phyloP scores from a whole-genome alignment of 805 yeast genomes.

The Priceomyces castillae region DNA sequence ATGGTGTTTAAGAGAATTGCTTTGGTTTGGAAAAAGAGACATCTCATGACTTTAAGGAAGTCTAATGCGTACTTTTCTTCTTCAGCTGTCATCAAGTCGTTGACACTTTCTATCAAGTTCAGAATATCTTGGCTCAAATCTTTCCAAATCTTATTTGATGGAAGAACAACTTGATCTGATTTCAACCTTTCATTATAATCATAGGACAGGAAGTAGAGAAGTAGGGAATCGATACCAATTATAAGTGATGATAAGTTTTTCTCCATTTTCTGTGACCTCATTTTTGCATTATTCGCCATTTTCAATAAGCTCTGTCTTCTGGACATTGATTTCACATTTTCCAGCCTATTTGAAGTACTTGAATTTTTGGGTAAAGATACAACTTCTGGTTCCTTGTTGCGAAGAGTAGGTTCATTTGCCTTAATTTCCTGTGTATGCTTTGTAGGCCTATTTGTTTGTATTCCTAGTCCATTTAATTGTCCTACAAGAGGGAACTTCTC shows the following conservation, averaged over 20 bases:
- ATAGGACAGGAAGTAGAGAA: conserved; percentile 24
- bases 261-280: conserved; percentile 15
- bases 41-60: conserved; percentile 19
- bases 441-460: conserved; percentile 2
- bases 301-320: conserved; percentile 21
- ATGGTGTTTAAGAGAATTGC: conserved; percentile 31
- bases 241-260: conserved; percentile 20
- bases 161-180: conserved; percentile 20
- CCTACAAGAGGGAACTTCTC: conserved; percentile 5
- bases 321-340: background rate
- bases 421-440: conserved; percentile 3
- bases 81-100: conserved; percentile 1
- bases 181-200: conserved; percentile 34
- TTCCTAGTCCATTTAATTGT: conserved; percentile 13
- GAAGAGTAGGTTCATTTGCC: background rate
- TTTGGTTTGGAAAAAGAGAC: conserved; percentile 28
- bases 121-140: conserved; percentile 19
- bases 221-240: conserved; percentile 26
- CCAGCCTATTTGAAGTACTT: background rate
- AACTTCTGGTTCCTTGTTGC: background rate
- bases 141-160: conserved; percentile 33
- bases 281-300: conserved; percentile 17
- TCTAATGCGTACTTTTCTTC: conserved; percentile 7
- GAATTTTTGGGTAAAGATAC: background rate
- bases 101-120: conserved; percentile 8